These are phyloP conservation scores for Pycnococcus provasolii DNA, from an alignment of 139 green algal genomes.

Conservation along the genomic window DNA sequence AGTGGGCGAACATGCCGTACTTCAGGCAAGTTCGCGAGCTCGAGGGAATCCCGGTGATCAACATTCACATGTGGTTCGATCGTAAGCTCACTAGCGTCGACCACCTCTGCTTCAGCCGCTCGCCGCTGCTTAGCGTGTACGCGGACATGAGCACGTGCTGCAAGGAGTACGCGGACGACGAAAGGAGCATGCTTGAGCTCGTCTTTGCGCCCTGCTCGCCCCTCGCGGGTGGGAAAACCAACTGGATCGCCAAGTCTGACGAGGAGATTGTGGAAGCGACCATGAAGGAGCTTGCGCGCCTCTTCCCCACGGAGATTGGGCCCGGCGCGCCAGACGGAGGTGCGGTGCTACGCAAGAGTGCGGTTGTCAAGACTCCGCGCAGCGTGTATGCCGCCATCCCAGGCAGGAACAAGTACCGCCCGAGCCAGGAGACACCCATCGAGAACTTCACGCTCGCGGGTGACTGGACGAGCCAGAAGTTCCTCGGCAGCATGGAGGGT, in stretches of 20 bases:
- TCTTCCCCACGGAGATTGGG: conserved; percentile 89
- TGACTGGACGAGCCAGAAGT: conserved; percentile 96
- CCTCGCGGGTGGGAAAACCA: conserved; percentile 23
- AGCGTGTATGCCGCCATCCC: conserved; percentile 84
- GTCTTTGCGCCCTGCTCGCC: conserved; percentile 82
- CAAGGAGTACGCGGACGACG: conserved; percentile 70
- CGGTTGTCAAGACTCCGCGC: conserved; percentile 90
- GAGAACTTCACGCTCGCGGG: conserved; percentile 91
- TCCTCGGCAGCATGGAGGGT: conserved; percentile 97
- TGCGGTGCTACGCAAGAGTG: conserved; percentile 37
- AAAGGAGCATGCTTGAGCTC: conserved; percentile 87
- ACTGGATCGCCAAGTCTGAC: conserved; percentile 81
- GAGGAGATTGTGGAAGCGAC: conserved; percentile 95
- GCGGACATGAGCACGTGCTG: conserved; percentile 94
- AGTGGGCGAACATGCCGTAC: conserved; percentile 71
- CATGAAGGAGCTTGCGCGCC: conserved; percentile 67
- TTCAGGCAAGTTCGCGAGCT: conserved; percentile 80
- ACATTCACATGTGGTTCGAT: conserved; percentile 98
- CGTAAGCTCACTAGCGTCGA: conserved; percentile 94
- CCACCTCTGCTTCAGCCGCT: conserved; percentile 94
- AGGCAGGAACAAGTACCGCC: conserved; percentile 71
- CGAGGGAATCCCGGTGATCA: conserved; percentile 96
- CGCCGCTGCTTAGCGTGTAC: conserved; percentile 87
- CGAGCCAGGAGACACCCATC: conserved; percentile 61
- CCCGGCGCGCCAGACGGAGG: conserved; percentile 19